Evolutionary conservation across 2,329 filamentous ascomycete genomes (phyloP).

Genomic region (Fusarium duplospermum): DNA sequence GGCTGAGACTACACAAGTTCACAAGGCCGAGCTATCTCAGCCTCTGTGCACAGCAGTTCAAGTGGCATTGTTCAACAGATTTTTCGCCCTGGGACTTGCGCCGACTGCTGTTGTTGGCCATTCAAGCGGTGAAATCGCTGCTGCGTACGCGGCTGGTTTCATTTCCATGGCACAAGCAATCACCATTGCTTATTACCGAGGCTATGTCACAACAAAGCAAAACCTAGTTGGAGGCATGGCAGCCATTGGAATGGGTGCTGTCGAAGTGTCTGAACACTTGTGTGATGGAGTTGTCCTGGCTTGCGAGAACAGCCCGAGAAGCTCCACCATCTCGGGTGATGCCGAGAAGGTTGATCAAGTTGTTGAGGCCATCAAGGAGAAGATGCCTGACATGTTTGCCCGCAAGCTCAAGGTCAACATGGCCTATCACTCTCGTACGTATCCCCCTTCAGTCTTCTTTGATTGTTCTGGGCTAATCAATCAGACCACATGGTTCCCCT

Average conservation of each 20-base stretch:
- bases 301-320: constrained; percentile 20
- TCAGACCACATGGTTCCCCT: constrained; percentile 45
- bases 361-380: neutral
- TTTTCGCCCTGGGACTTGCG: fast-evolving
- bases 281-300: neutral
- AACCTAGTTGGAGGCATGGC: constrained; percentile 3
- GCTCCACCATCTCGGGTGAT: constrained; percentile 13
- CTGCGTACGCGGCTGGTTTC: constrained; percentile 4
- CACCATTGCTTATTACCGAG: constrained; percentile 6
- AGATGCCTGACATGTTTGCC: constrained; percentile 3
- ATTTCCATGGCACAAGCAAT: constrained; percentile 19
- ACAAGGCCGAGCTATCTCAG: constrained; percentile 9
- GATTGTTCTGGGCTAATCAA: neutral
- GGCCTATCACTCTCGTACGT: constrained; percentile 24
- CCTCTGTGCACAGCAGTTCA: constrained; percentile 23
- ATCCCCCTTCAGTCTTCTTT: neutral
- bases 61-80: constrained; percentile 3
- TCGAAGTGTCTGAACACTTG: neutral
- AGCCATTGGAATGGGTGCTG: constrained; percentile 2
- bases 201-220: neutral
- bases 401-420: neutral
- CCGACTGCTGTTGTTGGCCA: constrained; percentile 13
- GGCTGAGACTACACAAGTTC: neutral
- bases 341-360: neutral
- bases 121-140: constrained; percentile 28